Evolutionary conservation across 176 grass and related monocot genomes (phyloP).

Genomic region (Zoysia japonica): DNA sequence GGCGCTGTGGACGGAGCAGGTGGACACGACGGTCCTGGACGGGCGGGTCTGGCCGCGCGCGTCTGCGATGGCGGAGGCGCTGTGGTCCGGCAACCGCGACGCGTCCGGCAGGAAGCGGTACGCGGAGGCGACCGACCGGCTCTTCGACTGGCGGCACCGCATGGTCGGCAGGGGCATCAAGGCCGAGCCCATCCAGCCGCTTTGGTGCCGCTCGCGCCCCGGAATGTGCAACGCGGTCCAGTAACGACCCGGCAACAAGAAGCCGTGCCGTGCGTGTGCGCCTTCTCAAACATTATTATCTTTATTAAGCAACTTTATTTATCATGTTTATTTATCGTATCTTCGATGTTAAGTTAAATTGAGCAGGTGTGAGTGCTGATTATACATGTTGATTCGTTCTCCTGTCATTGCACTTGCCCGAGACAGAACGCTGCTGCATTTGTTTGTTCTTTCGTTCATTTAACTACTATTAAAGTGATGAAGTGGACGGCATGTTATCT

Average conservation of each 20-base stretch:
- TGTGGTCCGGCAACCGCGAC: conserved; percentile 89
- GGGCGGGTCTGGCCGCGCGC: conserved; percentile 69
- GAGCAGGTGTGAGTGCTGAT: background rate
- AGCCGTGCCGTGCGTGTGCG: background rate
- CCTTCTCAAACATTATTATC: background rate
- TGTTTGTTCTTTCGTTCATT: conserved; percentile 16
- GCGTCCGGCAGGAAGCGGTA: conserved; percentile 60
- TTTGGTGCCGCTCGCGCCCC: conserved; percentile 71
- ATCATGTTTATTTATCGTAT: background rate
- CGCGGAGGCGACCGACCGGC: conserved; percentile 76
- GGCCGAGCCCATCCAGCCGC: conserved; percentile 87
- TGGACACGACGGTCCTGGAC: conserved; percentile 65
- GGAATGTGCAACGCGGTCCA: conserved; percentile 78
- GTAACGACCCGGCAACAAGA: conserved; percentile 25
- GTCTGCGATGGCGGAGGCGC: conserved; percentile 70
- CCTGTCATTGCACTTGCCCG: background rate
- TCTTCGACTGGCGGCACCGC: conserved; percentile 77
- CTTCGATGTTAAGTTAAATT: background rate
- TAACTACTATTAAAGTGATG: background rate
- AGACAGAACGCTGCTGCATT: conserved; percentile 6
- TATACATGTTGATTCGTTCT: background rate
- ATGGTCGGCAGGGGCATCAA: conserved; percentile 74
- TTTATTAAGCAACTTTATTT: background rate
- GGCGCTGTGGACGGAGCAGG: conserved; percentile 87
- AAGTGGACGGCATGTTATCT: no score